These are phyloP conservation scores for Chernovozyma sophiae-reginae DNA, from an alignment of 1,139 yeast genomes.

Conservation along the genomic window DNA sequence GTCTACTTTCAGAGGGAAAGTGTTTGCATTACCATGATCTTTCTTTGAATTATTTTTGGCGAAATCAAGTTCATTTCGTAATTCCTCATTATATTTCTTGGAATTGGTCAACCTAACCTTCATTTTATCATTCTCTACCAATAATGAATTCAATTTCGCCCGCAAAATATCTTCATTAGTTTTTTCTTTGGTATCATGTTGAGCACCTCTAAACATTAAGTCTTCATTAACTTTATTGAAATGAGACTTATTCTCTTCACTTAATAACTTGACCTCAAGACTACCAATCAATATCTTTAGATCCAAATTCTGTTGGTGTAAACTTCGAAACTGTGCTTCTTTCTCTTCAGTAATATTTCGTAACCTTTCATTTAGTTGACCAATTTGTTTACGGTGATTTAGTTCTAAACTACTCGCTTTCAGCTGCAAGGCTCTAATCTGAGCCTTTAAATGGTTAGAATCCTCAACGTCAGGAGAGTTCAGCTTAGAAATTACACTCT, in stretches of 20 bases:
- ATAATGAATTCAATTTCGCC: constrained; percentile 8
- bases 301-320: constrained; percentile 14
- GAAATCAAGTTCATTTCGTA: constrained; percentile 8
- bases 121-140: constrained; percentile 8
- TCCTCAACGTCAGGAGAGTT: constrained; percentile 1
- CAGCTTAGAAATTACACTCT: constrained; percentile 7
- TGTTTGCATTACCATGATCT: not conserved
- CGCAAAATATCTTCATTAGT: constrained; percentile 4
- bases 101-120: constrained; percentile 9
- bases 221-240: not conserved
- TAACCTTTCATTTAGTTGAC: constrained; percentile 9
- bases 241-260: constrained; percentile 1
- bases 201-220: not conserved
- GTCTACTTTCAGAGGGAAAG: not conserved
- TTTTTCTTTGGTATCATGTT: not conserved
- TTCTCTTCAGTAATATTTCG: constrained; percentile 1
- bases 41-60: not conserved
- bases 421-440: constrained; percentile 1
- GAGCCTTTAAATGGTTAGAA: constrained; percentile 1
- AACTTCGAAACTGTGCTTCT: constrained; percentile 2
- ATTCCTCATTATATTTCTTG: constrained; percentile 7
- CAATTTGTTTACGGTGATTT: constrained; percentile 10
- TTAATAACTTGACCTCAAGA: constrained; percentile 7
- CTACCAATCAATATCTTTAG: constrained; percentile 11
- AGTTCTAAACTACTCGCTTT: constrained; percentile 1